Conservation (phyloP, 2,329 filamentous ascomycete species). For the Microthyrium microscopicum region DNA sequence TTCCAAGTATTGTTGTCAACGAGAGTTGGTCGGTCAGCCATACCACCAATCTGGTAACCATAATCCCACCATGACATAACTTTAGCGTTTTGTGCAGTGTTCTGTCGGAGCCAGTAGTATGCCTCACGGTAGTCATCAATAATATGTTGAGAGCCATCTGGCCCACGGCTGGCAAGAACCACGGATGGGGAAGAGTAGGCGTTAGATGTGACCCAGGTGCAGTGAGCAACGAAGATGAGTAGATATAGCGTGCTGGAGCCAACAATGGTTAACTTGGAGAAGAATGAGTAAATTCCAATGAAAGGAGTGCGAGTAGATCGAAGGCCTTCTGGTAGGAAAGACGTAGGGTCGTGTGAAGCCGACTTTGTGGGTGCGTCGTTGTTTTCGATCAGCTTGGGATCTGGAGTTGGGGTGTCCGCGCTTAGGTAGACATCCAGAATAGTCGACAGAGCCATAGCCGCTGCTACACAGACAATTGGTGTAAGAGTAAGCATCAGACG, state of each 20-base stretch:
- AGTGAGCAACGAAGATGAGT: slow-evolving; percentile 87
- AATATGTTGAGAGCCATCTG: slow-evolving; percentile 92
- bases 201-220: slow-evolving; percentile 98
- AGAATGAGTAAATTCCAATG: slow-evolving; percentile 65
- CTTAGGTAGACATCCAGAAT: slow-evolving; percentile 77
- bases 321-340: slow-evolving; percentile 37
- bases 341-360: slow-evolving; percentile 36
- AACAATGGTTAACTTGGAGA: slow-evolving; percentile 68
- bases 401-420: slow-evolving; percentile 42
- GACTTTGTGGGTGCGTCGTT: slow-evolving; percentile 20
- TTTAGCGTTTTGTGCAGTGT: slow-evolving; percentile 87
- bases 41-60: slow-evolving; percentile 97
- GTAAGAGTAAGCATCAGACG: slow-evolving; percentile 96
- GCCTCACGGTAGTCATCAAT: slow-evolving; percentile 99
- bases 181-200: slow-evolving; percentile 97
- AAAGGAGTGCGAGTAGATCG: slow-evolving; percentile 55
- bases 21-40: slow-evolving; percentile 91
- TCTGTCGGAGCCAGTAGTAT: slow-evolving; percentile 98
- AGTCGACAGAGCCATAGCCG: slow-evolving; percentile 72
- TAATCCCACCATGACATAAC: slow-evolving; percentile 99
- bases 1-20: slow-evolving; percentile 99
- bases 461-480: slow-evolving; percentile 86
- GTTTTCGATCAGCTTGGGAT: slow-evolving; percentile 27
- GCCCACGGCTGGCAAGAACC: slow-evolving; percentile 78
- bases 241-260: slow-evolving; percentile 62